phyloP scores from a whole-genome alignment of 805 yeast species.

The Tetrapisispora pingtungensis region DNA sequence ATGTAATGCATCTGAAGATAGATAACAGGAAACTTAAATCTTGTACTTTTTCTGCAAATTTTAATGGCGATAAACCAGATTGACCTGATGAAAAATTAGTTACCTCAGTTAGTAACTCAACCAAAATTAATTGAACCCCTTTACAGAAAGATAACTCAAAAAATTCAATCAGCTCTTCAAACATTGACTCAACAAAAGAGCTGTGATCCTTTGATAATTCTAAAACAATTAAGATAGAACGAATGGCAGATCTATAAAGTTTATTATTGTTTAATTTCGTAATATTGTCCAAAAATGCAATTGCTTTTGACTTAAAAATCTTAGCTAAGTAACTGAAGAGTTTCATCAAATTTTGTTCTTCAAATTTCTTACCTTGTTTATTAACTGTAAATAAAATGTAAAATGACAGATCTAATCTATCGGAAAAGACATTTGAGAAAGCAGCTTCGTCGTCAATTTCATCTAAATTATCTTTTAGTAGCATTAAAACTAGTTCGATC shows the following conservation, averaged over 20 bases:
- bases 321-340: slow-evolving; percentile 19
- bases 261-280: slow-evolving; percentile 30
- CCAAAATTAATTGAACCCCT: slow-evolving; percentile 51
- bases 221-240: slow-evolving; percentile 44
- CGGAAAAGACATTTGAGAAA: slow-evolving; percentile 44
- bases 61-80: slow-evolving; percentile 10
- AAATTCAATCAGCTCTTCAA: slow-evolving; percentile 44
- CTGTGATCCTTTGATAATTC: slow-evolving; percentile 35
- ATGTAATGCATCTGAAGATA: slow-evolving; percentile 48
- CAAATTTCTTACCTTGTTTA: slow-evolving; percentile 12
- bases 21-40: slow-evolving; percentile 57
- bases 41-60: slow-evolving; percentile 44
- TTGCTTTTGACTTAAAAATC: slow-evolving; percentile 38
- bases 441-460: slow-evolving; percentile 42
- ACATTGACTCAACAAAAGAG: slow-evolving; percentile 36
- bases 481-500: slow-evolving; percentile 34
- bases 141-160: slow-evolving; percentile 56
- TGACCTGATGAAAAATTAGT: slow-evolving; percentile 29
- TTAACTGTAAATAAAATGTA: slow-evolving; percentile 29
- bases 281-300: slow-evolving; percentile 39
- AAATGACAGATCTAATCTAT: slow-evolving; percentile 60
- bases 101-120: slow-evolving; percentile 49
- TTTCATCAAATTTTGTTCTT: slow-evolving; percentile 22
- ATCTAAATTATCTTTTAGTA: slow-evolving; percentile 42
- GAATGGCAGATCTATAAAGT: slow-evolving; percentile 49